A percentile compares a stretch with the other conserved stretches of the same genome.
Conservation (phyloP, 2,329 filamentous ascomycete genomes). For the Neonectria coccinea region DNA sequence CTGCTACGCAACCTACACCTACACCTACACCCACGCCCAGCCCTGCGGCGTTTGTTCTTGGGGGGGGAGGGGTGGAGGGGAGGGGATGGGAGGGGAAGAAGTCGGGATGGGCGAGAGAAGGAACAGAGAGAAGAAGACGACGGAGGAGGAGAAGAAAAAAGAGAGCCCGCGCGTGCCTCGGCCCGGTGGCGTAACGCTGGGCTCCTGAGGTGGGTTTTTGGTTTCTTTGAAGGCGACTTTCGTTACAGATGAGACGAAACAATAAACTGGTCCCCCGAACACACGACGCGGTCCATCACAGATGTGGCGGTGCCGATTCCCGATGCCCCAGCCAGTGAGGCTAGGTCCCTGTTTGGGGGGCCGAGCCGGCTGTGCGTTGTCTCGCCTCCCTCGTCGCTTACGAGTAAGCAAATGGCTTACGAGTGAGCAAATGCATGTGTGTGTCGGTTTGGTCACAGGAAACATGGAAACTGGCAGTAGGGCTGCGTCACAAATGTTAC, state of each 20-base stretch:
- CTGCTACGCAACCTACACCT: conserved; percentile 26
- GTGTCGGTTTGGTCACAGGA: not conserved
- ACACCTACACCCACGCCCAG: conserved; percentile 9
- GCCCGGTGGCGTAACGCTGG: conserved; percentile 15
- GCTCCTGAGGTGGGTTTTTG: conserved; percentile 3
- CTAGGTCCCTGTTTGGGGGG: conserved; percentile 8
- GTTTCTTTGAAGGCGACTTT: no score
- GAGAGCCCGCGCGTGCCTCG: conserved; percentile 9
- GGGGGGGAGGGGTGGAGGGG: not conserved
- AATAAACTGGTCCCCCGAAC: conserved; percentile 7
- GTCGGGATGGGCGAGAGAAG: not conserved
- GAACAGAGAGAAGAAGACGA: not conserved
- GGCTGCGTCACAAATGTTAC: conserved; percentile 20
- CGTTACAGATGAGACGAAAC: conserved; percentile 4
- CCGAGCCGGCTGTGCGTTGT: conserved; percentile 13
- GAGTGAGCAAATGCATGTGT: not conserved
- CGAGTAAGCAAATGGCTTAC: not conserved
- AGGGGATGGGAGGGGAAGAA: not conserved
- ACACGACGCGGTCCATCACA: conserved; percentile 25
- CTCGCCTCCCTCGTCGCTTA: conserved; percentile 6
- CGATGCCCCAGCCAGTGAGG: not conserved
- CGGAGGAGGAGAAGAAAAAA: not conserved
- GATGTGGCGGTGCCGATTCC: conserved; percentile 40
- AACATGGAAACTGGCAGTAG: not conserved
- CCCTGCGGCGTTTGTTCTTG: conserved; percentile 8